These are phyloP conservation scores for Penicillium steckii DNA, from an alignment of 495 filamentous ascomycete genomes.

Conservation along the genomic window DNA sequence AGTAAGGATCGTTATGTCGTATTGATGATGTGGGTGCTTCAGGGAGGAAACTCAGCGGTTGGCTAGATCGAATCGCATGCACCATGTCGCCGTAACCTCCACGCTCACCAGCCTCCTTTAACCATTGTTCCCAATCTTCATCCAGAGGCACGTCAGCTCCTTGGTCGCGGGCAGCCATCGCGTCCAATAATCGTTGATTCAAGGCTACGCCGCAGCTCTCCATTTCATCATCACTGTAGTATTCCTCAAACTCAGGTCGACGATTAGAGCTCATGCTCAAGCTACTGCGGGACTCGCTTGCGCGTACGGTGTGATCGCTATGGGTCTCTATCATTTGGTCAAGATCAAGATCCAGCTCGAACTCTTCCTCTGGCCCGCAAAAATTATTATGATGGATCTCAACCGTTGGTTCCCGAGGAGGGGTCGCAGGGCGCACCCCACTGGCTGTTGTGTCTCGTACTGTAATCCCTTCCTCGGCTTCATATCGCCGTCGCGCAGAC, in stretches of 20 bases:
- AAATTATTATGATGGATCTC: constrained; percentile 34
- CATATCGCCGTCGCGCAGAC: constrained; percentile 82
- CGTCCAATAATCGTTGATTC: constrained; percentile 69
- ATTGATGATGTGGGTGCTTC: constrained; percentile 24
- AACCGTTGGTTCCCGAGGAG: constrained; percentile 31
- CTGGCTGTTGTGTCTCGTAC: constrained; percentile 80
- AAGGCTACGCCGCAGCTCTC: constrained; percentile 71
- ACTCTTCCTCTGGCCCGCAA: constrained; percentile 26
- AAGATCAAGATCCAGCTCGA: constrained; percentile 16
- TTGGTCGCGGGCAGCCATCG: constrained; percentile 64
- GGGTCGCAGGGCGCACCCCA: constrained; percentile 50
- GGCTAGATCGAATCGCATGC: constrained; percentile 40
- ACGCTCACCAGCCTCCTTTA: constrained; percentile 74
- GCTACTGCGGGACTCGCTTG: constrained; percentile 16
- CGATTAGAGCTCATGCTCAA: constrained; percentile 24
- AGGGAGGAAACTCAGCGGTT: constrained; percentile 33
- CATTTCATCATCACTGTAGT: constrained; percentile 65
- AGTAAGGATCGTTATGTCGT: constrained; percentile 12
- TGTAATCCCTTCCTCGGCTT: constrained; percentile 68
- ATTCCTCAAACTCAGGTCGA: constrained; percentile 48
- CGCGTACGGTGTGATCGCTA: constrained; percentile 26
- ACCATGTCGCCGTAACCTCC: constrained; percentile 45
- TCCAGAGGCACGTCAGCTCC: constrained; percentile 65
- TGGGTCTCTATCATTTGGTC: constrained; percentile 27
- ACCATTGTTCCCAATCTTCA: constrained; percentile 81